phyloP scores from a whole-genome alignment of 345 rosid genomes.

The Sisymbrium irio region DNA sequence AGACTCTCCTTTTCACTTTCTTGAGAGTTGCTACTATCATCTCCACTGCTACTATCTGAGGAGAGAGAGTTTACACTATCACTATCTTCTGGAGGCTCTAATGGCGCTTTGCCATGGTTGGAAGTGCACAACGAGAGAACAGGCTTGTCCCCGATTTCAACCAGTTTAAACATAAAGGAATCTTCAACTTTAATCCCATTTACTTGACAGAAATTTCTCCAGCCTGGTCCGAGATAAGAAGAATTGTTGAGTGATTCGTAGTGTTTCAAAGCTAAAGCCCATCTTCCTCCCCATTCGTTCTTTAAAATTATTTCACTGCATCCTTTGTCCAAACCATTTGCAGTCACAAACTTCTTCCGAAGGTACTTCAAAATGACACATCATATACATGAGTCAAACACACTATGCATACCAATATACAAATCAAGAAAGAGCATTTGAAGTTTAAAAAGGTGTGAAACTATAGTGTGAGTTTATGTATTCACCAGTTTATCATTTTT shows the following conservation, averaged over 20 bases:
- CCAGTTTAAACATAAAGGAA: neutral
- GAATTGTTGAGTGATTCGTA: neutral
- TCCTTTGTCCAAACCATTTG: constrained; percentile 15
- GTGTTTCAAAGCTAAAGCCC: constrained; percentile 7
- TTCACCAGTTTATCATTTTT: neutral
- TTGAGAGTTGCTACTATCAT: neutral
- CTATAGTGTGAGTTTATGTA: neutral
- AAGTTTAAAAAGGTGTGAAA: neutral
- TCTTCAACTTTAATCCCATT: constrained; percentile 18
- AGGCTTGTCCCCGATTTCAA: neutral
- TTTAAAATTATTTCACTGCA: constrained; percentile 7
- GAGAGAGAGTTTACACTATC: neutral
- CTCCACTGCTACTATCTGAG: neutral
- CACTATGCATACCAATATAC: neutral
- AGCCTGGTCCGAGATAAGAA: constrained; percentile 2
- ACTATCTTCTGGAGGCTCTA: constrained; percentile 4
- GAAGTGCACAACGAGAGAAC: constrained; percentile 14
- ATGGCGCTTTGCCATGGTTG: neutral
- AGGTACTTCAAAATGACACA: constrained; percentile 1
- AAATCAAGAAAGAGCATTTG: neutral
- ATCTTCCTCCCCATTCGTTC: constrained; percentile 7
- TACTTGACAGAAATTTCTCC: constrained; percentile 19
- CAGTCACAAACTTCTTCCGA: neutral
- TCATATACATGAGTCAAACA: too few relatives aligned
- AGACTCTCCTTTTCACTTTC: neutral